Conservation (phyloP, 441 rosid genomes). For the Syzygium syzygioides region DNA sequence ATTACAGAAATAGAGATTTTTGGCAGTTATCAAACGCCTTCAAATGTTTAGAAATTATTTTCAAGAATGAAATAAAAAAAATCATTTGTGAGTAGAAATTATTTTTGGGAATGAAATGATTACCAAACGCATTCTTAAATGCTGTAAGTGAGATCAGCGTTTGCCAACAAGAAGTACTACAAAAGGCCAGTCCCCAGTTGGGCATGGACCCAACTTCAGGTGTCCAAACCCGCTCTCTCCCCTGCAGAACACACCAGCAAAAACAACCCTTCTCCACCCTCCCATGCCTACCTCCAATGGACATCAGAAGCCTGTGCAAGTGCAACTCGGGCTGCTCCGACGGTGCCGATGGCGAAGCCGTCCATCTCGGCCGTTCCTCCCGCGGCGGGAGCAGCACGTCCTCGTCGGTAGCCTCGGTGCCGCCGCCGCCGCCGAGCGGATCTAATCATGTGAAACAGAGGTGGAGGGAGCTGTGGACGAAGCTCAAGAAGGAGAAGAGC, state of each 20-base stretch:
- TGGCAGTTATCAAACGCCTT: fast-evolving
- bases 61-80: too few species aligned
- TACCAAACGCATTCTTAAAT: too few species aligned
- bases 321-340: conserved; percentile 13
- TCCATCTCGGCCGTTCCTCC: background rate
- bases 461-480: conserved; percentile 29
- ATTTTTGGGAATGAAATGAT: too few species aligned
- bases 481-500: conserved; percentile 25
- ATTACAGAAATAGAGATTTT: too few species aligned
- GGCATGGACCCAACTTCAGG: background rate
- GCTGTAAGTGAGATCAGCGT: background rate
- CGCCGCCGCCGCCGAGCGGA: background rate
- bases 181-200: background rate
- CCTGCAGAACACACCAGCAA: background rate
- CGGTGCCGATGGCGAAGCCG: background rate
- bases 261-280: background rate
- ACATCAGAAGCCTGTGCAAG: conserved; percentile 24
- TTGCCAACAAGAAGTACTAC: background rate
- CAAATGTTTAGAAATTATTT: too few species aligned
- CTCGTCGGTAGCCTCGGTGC: background rate
- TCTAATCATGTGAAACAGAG: conserved; percentile 6
- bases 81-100: too few species aligned
- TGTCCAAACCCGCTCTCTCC: background rate
- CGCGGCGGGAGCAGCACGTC: background rate
- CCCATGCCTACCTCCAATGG: conserved; percentile 11